Conservation (phyloP, 208 protist species). For the Trypanosomatidae sp. region DNA sequence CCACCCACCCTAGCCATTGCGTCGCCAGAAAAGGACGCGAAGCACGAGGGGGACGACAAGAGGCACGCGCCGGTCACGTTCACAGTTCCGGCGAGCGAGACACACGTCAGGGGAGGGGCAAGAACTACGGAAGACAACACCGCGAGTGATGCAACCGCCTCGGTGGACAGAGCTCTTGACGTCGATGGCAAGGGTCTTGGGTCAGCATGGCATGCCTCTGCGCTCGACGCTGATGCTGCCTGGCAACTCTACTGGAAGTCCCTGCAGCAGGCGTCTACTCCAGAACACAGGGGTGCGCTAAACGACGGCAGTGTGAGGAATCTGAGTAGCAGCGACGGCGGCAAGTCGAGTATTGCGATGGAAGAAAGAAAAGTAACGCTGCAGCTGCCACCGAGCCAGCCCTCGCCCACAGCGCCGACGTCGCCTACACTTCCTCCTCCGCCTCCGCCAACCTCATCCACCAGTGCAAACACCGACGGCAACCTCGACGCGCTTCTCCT, state of each 20-base stretch:
- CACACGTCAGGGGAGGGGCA: background rate
- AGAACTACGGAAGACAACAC: background rate
- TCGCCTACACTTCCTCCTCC: background rate
- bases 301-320: background rate
- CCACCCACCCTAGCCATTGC: conserved; percentile 58
- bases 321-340: background rate
- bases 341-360: background rate
- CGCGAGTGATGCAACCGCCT: background rate
- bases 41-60: background rate
- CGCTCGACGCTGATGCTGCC: conserved; percentile 12
- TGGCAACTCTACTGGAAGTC: conserved; percentile 18
- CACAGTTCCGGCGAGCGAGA: background rate
- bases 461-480: conserved; percentile 12
- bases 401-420: background rate
- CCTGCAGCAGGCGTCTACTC: background rate
- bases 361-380: background rate
- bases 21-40: background rate
- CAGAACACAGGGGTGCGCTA: background rate
- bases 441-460: background rate
- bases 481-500: conserved; percentile 26
- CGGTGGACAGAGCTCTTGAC: background rate
- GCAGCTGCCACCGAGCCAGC: background rate
- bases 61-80: background rate
- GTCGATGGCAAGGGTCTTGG: background rate
- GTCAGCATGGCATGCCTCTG: background rate